phyloP scores from a whole-genome alignment of 352 stramenopile genomes.

The Pythium aristosporum region DNA sequence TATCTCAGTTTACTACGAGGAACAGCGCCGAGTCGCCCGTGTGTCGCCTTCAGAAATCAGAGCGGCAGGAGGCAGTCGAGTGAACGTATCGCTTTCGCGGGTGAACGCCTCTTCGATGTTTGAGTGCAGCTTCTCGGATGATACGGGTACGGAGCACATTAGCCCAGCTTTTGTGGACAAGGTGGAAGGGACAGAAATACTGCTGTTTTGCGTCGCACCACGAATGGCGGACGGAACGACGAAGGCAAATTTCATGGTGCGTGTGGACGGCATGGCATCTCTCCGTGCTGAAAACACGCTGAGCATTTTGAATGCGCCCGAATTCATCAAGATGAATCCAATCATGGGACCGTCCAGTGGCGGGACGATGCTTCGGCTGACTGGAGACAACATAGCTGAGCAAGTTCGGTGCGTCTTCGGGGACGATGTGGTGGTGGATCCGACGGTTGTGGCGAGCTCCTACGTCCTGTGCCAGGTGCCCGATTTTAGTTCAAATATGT shows the following conservation, averaged over 20 bases:
- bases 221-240: background rate
- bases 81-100: background rate
- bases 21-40: conserved; percentile 4
- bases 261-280: conserved; percentile 2
- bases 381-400: background rate
- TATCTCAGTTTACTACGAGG: conserved; percentile 14
- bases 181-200: background rate
- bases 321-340: conserved; percentile 1
- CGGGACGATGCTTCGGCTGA: conserved; percentile 2
- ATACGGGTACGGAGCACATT: background rate
- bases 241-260: background rate
- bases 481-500: background rate
- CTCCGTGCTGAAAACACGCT: background rate
- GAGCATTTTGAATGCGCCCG: background rate
- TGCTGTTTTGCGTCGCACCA: conserved; percentile 11
- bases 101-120: background rate
- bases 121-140: conserved; percentile 17
- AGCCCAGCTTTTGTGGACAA: conserved; percentile 5
- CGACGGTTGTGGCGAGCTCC: background rate
- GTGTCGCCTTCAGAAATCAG: conserved; percentile 2
- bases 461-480: conserved; percentile 4
- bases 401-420: conserved; percentile 11
- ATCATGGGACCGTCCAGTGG: background rate
- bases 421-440: conserved; percentile 3
- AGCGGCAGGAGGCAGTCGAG: conserved; percentile 13